Base-by-base conservation (phyloP, 2,329 filamentous ascomycete species). In the Aspergillus brasiliensis region DNA sequence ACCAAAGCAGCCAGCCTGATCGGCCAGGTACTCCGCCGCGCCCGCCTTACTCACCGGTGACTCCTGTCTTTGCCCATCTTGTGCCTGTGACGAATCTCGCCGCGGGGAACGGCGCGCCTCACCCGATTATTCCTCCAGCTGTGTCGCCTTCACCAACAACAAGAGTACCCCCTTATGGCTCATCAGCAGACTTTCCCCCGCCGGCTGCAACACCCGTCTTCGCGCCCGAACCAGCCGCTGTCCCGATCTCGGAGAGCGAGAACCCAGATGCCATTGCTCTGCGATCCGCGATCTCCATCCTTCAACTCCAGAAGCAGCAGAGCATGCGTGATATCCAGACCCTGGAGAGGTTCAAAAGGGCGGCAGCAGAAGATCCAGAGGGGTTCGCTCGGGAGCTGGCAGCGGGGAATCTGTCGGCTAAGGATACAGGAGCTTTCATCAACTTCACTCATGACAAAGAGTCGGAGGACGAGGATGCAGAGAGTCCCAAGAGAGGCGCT, bases 241-340 rank as follows among this genome's bases (percentile, higher is more conserved):
- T 80, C 3, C 78, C 80, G 8, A 75, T 82, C 56, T 80, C 77
- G 28, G 77, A 81, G 59, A 79, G 78, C 56, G 76, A 80, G 57
- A 96, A 96, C 71, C 88, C 91, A 7, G 94, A 98, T 80, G 92
- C 90, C 23, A 89, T 97, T 61, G 94, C 94, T 5, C 83, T 97
- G 61, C 88, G 89, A 65, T 91, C 90, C 25, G 91, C 93, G 48
- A 92, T 97, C 61, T 89, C 91, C 8, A 88, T 97, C 54, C 82
- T 98, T 49, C 92, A 96, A 78, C 83, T 96, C 65, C 94, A 98
- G 79, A 88, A 88, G 64, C 87, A 88, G 70, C 90, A 90, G 73
- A 91, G 91, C 42, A 81, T 87, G 52, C 84, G 85, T 49, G 93
- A 97, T 77, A 88, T 97, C 54, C 84, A 85, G 66, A 80, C 84